Conservation (phyloP, 805 yeast species). For the Candida caryicola region DNA sequence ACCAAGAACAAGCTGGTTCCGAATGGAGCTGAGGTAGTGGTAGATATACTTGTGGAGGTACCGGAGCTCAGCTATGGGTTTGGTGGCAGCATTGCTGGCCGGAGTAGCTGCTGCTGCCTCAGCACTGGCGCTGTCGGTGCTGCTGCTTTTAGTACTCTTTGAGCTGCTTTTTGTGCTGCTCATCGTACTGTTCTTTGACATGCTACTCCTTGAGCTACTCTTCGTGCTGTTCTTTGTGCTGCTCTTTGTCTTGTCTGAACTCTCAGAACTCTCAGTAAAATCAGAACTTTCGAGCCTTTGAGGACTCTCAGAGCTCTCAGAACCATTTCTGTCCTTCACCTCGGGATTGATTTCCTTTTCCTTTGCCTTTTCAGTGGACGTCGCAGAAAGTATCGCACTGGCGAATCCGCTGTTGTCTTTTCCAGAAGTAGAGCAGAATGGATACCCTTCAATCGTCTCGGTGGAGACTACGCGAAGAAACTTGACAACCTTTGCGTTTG, state of each 20-base stretch:
- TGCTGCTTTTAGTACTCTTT: not conserved
- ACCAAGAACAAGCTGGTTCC: constrained; percentile 24
- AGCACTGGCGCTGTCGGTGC: not conserved
- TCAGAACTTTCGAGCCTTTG: no score
- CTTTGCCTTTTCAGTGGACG: no score
- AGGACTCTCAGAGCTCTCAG: no score
- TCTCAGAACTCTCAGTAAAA: not conserved
- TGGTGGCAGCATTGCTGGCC: not conserved
- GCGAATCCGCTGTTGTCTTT: not conserved
- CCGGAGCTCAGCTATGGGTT: constrained; percentile 37
- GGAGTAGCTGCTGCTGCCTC: no score
- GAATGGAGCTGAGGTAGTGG: constrained; percentile 31
- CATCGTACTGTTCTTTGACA: constrained; percentile 7
- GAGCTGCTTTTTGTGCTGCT: not conserved
- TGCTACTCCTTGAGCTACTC: constrained; percentile 5
- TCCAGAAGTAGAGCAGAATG: constrained; percentile 5
- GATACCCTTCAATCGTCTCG: constrained; percentile 8
- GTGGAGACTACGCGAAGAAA: constrained; percentile 28
- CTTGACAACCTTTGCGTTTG: constrained; percentile 26
- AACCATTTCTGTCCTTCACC: no score
- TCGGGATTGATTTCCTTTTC: no score
- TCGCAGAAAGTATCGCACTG: no score
- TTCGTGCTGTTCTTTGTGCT: not conserved
- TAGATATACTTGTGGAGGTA: constrained; percentile 41
- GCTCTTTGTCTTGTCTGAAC: not conserved